A percentile compares a stretch with the other conserved stretches of the same genome.
These are phyloP conservation scores for Chlamydomonas schloesseri DNA, from an alignment of 139 green algal genomes.

Conservation along the genomic window DNA sequence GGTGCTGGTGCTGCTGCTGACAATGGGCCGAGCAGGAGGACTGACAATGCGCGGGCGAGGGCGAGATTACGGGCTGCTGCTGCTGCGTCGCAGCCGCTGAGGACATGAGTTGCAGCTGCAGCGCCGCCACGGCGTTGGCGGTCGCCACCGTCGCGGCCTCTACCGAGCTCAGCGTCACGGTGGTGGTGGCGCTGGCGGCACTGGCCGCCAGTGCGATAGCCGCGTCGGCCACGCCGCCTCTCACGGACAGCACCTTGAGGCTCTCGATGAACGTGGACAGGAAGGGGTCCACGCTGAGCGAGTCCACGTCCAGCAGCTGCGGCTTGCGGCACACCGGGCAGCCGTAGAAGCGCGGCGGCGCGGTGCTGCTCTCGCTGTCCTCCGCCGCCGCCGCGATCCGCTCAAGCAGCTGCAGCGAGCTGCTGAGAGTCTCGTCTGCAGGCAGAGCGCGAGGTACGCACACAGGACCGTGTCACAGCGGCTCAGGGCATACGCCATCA, in stretches of 20 bases:
- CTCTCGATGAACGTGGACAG: constrained; percentile 76
- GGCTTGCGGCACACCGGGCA: constrained; percentile 87
- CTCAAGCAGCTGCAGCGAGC: constrained; percentile 21
- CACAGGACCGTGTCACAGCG: too few species aligned
- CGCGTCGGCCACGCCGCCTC: background rate
- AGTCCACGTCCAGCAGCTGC: constrained; percentile 81
- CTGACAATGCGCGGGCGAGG: too few species aligned
- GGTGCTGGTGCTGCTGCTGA: too few species aligned
- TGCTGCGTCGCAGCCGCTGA: too few species aligned
- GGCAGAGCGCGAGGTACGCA: background rate
- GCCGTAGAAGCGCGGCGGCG: constrained; percentile 64
- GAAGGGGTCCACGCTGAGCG: constrained; percentile 78
- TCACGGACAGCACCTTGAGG: constrained; percentile 57
- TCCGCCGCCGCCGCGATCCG: constrained; percentile 39
- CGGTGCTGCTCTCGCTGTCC: background rate
- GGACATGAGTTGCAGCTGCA: too few species aligned
- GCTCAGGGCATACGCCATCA: too few species aligned
- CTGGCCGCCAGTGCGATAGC: background rate
- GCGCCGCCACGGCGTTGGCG: background rate
- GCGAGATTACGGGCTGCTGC: too few species aligned
- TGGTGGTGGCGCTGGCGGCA: background rate
- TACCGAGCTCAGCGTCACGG: background rate
- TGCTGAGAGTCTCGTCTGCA: background rate
- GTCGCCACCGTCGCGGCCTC: background rate
- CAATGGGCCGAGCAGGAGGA: background rate